Percentiles rank a stretch among this genome's conserved stretches.
Evolutionary conservation across 257 asterid species (phyloP).

Genomic region (Marsdenia floribunda): DNA sequence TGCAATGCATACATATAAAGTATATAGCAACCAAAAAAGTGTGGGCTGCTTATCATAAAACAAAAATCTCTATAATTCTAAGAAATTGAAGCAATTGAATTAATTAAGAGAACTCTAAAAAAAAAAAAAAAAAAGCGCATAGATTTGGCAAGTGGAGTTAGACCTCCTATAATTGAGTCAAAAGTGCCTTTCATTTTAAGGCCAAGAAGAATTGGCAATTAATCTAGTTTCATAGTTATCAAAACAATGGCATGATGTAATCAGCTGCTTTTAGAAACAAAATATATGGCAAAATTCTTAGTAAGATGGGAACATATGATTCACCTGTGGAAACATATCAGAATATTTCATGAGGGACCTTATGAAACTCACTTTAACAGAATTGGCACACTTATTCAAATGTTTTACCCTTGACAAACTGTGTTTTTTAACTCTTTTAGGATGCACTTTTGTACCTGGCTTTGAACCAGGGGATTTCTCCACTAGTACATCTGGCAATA

Average conservation of each 20-base stretch:
- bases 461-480: conserved; percentile 72
- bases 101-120: too few species aligned
- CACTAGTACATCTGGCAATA: conserved; percentile 52
- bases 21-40: neutral
- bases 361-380: conserved; percentile 58
- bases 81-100: neutral
- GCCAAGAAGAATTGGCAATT: neutral
- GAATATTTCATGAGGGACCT: conserved; percentile 38
- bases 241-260: neutral
- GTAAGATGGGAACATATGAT: conserved; percentile 9
- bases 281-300: neutral
- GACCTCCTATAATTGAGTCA: neutral
- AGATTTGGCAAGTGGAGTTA: neutral
- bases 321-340: conserved; percentile 92
- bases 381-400: conserved; percentile 59
- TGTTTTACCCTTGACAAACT: conserved; percentile 61
- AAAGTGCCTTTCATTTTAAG: neutral
- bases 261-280: neutral
- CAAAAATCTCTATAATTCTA: neutral
- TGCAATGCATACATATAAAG: too few species aligned
- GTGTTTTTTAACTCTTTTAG: conserved; percentile 63
- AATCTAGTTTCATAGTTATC: neutral
- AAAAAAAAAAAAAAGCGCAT: neutral
- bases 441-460: conserved; percentile 63
- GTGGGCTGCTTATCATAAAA: neutral